Evolutionary conservation across 495 filamentous ascomycete genomes (phyloP), one percentile per base, ranked within the genome.

Genomic region (Trypethelium eluteriae): DNA sequence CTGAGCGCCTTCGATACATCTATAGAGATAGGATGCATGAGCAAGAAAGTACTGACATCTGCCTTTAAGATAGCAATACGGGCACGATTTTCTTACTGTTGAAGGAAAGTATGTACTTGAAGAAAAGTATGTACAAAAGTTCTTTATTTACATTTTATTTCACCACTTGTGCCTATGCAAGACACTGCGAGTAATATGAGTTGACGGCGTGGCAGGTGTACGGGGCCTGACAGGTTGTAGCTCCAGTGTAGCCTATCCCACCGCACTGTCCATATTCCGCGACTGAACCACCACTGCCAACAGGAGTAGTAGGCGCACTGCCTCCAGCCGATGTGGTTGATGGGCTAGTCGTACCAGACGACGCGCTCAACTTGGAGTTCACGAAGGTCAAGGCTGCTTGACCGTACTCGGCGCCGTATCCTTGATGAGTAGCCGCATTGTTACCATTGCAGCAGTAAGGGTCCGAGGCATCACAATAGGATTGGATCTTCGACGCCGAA

Each of bases 361-460:
- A 59, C 10, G 53, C 53, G 32, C 53, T 59, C 53, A 85, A 64
- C 67, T 82, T 82, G 68, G 70, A 73, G 71, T 82, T 82, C 68
- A 85, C 76, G 63, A 88, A 88, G 7, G 75, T 68, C 4, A 86
- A 70, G 7, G 85, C 85, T 68, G 80, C 76, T 61, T 79, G 70
- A n/a, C 85, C 85, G 72, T 88, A 88, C 70, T 83, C 80, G 63
- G 71, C 73, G 41, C 81, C 84, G 68, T 88, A 88, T 11, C 81
- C 79, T 73, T 86, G 80, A 73, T 87, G 85, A 5, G 80, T 80
- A 64, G 78, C 78, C 5, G 77, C 78, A 69, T 86, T 75, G 74
- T 74, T 86, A 63, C 85, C 85, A 59, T 81, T 85, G 77, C 84
- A 86, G 79, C 85, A 88, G 74, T 85, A 86, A 10, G 85, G 85